These are phyloP conservation scores for Amaranthus tricolor DNA, from an alignment of 179 eudicot genomes.

Conservation along the genomic window DNA sequence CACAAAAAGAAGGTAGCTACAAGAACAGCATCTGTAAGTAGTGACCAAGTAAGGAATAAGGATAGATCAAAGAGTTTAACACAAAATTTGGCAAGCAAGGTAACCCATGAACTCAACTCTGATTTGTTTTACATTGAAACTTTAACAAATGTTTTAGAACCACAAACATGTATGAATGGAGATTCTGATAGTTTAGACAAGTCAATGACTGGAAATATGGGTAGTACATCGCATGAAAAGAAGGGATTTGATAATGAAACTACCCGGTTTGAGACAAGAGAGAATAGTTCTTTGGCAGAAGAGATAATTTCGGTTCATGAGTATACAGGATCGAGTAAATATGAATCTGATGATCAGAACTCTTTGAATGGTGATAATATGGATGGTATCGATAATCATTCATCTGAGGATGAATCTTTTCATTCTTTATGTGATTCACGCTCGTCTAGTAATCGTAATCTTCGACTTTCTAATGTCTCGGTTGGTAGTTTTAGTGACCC, in stretches of 20 bases:
- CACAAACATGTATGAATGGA: conserved; percentile 33
- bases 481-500: conserved; percentile 41
- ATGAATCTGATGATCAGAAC: conserved; percentile 42
- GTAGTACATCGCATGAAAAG: conserved; percentile 24
- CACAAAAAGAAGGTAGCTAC: conserved; percentile 40
- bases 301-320: conserved; percentile 55
- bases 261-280: conserved; percentile 12
- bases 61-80: conserved; percentile 34
- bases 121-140: conserved; percentile 63
- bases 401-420: conserved; percentile 73
- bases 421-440: conserved; percentile 61
- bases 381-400: conserved; percentile 30
- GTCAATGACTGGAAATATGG: conserved; percentile 15
- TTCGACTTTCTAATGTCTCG: conserved; percentile 64
- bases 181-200: conserved; percentile 16
- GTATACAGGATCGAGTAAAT: conserved; percentile 39
- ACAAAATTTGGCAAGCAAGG: conserved; percentile 48
- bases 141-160: conserved; percentile 49
- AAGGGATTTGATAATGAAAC: conserved; percentile 26
- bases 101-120: conserved; percentile 48
- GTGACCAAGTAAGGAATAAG: conserved; percentile 31
- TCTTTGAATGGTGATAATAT: conserved; percentile 30
- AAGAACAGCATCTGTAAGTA: conserved; percentile 31
- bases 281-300: conserved; percentile 28
- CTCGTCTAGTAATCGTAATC: conserved; percentile 36